Conservation (phyloP, 2,329 filamentous ascomycete genomes). For the Oidium heveae region DNA sequence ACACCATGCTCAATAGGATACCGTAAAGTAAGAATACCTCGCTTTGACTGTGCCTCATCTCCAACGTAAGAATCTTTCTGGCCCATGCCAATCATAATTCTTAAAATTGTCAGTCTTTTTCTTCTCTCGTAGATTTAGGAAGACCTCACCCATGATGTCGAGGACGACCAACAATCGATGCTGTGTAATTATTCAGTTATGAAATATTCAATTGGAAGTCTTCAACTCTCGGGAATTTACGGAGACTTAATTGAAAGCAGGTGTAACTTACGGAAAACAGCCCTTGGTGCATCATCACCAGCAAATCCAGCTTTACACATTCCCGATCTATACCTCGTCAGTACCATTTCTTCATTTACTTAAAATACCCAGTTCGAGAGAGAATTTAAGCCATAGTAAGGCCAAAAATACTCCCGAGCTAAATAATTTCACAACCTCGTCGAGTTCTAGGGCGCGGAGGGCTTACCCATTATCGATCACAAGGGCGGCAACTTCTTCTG, state of each 20-base stretch:
- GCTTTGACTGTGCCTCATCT: slow-evolving; percentile 99
- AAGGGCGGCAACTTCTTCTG: slow-evolving; percentile 99
- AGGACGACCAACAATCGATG: slow-evolving; percentile 97
- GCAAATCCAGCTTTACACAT: slow-evolving; percentile 99
- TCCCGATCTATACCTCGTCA: slow-evolving; percentile 50
- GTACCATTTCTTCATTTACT: slow-evolving; percentile 3
- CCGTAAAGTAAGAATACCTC: slow-evolving; percentile 98
- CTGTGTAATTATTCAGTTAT: slow-evolving; percentile 22
- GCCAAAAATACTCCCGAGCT: not conserved
- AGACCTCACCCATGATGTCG: slow-evolving; percentile 89
- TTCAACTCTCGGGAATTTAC: too few species aligned
- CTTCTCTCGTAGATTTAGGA: slow-evolving; percentile 4
- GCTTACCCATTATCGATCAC: slow-evolving; percentile 99
- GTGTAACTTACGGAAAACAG: slow-evolving; percentile 90
- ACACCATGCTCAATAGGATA: slow-evolving; percentile 99
- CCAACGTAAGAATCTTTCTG: slow-evolving; percentile 99
- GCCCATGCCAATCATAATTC: slow-evolving; percentile 99
- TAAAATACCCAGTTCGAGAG: not conserved
- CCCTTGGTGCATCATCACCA: slow-evolving; percentile 98
- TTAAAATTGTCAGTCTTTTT: slow-evolving; percentile 18
- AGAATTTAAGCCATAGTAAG: not conserved
- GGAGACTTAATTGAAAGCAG: not conserved
- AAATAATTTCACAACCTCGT: not conserved
- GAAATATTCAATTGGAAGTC: too few species aligned
- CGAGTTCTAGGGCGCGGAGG: slow-evolving; percentile 7